These are phyloP conservation scores for Epichloe baconii DNA, from an alignment of 2,329 filamentous ascomycete species.

Conservation along the genomic window DNA sequence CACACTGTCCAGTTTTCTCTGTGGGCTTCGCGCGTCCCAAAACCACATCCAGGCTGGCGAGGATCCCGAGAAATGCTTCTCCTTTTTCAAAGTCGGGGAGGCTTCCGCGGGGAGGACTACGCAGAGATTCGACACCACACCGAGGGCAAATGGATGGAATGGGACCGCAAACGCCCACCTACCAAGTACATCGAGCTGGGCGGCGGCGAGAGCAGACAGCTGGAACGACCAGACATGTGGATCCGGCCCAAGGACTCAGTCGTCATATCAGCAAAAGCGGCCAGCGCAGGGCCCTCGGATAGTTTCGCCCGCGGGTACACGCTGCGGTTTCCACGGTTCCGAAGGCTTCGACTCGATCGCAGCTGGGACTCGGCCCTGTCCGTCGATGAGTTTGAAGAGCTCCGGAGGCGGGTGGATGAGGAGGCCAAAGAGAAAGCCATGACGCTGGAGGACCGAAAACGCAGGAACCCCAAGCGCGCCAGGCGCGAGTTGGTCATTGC, in stretches of 20 bases:
- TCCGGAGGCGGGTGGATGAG: conserved; percentile 57
- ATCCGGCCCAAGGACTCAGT: conserved; percentile 81
- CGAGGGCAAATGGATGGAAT: conserved; percentile 82
- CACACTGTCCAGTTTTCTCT: conserved; percentile 74
- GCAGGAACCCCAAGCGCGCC: conserved; percentile 40
- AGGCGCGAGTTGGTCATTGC: conserved; percentile 60
- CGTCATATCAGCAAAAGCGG: conserved; percentile 79
- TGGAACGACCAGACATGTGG: conserved; percentile 81
- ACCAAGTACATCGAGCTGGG: conserved; percentile 68
- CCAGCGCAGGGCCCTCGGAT: conserved; percentile 60
- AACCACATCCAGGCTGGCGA: conserved; percentile 46
- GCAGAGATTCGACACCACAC: conserved; percentile 69
- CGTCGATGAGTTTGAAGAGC: conserved; percentile 59
- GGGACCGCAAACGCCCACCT: conserved; percentile 67
- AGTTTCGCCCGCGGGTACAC: conserved; percentile 68
- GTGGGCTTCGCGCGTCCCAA: conserved; percentile 66
- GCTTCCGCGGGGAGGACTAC: conserved; percentile 77
- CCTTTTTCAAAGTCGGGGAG: conserved; percentile 98
- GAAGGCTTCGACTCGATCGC: conserved; percentile 67
- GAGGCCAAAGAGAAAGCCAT: conserved; percentile 63
- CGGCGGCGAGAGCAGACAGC: conserved; percentile 55
- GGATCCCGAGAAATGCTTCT: conserved; percentile 65
- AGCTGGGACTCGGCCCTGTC: conserved; percentile 71
- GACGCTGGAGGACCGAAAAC: conserved; percentile 57
- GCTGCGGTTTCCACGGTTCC: conserved; percentile 83